A percentile compares a stretch with the other conserved stretches of the same genome.
These are phyloP conservation scores for Naegleria gruberi DNA, from an alignment of 208 protist genomes.

Conservation along the genomic window DNA sequence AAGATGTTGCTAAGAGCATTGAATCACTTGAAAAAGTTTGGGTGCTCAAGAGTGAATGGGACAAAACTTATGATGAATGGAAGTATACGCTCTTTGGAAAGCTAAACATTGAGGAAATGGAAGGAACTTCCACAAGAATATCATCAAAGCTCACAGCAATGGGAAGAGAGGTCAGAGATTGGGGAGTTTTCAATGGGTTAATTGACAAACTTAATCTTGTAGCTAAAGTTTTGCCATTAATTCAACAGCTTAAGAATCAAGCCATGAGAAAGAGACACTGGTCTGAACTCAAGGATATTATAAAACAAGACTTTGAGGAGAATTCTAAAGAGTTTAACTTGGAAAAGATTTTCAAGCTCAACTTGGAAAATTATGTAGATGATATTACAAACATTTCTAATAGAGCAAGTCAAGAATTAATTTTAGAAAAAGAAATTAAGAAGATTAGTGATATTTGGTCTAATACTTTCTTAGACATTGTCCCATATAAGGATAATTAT, in stretches of 20 bases:
- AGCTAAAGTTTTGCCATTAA: conserved; percentile 84
- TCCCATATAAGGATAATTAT: conserved; percentile 67
- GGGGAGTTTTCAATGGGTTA: conserved; percentile 78
- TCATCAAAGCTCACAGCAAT: conserved; percentile 67
- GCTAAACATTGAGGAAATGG: conserved; percentile 79
- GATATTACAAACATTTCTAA: conserved; percentile 80
- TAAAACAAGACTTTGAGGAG: conserved; percentile 78
- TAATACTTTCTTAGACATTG: conserved; percentile 63
- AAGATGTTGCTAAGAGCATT: conserved; percentile 64
- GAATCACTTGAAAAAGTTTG: conserved; percentile 76
- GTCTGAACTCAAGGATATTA: conserved; percentile 77
- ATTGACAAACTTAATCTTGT: conserved; percentile 89
- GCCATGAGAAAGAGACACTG: conserved; percentile 84
- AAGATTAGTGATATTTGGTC: conserved; percentile 83
- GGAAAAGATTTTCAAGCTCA: conserved; percentile 77
- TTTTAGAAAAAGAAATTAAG: conserved; percentile 80
- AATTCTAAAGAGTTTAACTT: conserved; percentile 81
- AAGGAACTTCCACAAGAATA: conserved; percentile 69
- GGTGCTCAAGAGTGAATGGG: conserved; percentile 79
- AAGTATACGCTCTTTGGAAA: conserved; percentile 68
- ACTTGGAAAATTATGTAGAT: conserved; percentile 82
- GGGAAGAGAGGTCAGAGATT: conserved; percentile 75
- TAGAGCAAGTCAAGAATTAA: conserved; percentile 83
- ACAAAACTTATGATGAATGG: conserved; percentile 67
- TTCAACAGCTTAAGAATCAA: conserved; percentile 85